Evolutionary conservation across 176 grass and related monocot genomes (phyloP).

Genomic region (Phragmites australis): DNA sequence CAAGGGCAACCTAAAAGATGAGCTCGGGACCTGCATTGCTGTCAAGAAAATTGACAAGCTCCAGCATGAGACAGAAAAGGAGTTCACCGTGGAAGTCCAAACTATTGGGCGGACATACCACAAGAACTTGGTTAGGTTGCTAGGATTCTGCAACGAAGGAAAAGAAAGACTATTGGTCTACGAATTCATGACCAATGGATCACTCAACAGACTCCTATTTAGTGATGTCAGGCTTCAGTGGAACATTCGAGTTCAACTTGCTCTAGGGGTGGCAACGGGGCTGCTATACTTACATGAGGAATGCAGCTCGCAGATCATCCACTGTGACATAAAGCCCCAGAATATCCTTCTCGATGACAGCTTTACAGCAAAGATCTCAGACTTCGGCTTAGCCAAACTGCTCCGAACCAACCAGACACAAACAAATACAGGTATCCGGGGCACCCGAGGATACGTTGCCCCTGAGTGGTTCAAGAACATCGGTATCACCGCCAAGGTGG

Average conservation of each 20-base stretch:
- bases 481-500: conserved; percentile 39
- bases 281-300: conserved; percentile 51
- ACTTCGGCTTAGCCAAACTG: conserved; percentile 53
- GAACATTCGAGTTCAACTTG: conserved; percentile 35
- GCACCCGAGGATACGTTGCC: conserved; percentile 49
- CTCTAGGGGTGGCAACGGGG: conserved; percentile 40
- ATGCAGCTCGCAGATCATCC: conserved; percentile 45
- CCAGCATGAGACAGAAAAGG: conserved; percentile 47
- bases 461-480: conserved; percentile 54
- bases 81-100: conserved; percentile 51
- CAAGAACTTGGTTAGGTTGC: conserved; percentile 55
- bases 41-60: conserved; percentile 53
- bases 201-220: conserved; percentile 41
- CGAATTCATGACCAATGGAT: conserved; percentile 59
- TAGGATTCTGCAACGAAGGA: conserved; percentile 59
- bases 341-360: conserved; percentile 39
- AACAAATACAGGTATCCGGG: conserved; percentile 44
- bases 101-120: conserved; percentile 54
- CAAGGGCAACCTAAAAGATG: conserved; percentile 29
- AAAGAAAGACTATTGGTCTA: conserved; percentile 50
- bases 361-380: conserved; percentile 43
- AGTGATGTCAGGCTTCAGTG: conserved; percentile 17
- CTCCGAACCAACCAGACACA: conserved; percentile 46
- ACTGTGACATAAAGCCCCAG: conserved; percentile 54
- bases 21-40: conserved; percentile 10